Evolutionary conservation across 768 basidiomycete genomes (phyloP).

Genomic region (Leucosporidium scottii): DNA sequence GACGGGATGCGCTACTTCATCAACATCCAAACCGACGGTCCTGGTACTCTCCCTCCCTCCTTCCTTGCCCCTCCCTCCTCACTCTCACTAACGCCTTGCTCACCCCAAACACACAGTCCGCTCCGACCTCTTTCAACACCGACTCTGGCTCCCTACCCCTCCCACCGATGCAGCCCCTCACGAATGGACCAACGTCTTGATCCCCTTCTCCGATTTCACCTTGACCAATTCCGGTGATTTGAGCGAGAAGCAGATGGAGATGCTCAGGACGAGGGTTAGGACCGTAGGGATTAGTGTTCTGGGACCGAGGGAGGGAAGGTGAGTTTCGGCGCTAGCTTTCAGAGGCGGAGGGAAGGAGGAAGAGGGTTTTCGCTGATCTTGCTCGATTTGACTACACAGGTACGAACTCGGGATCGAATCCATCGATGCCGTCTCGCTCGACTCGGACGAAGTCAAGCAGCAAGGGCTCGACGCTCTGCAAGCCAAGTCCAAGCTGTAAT

Average conservation of each 20-base stretch:
- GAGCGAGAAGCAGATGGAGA: constrained; percentile 57
- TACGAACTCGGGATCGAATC: constrained; percentile 33
- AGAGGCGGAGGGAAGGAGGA: neutral
- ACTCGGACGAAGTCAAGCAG: neutral
- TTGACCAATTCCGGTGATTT: constrained; percentile 48
- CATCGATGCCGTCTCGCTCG: constrained; percentile 24
- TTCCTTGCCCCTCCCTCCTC: neutral
- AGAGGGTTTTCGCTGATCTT: neutral
- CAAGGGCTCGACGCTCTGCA: too few relatives aligned
- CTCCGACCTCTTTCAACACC: constrained; percentile 90
- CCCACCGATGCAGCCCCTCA: constrained; percentile 34
- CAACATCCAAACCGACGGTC: constrained; percentile 82
- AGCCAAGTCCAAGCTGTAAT: too few relatives aligned
- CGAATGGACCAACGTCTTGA: constrained; percentile 73
- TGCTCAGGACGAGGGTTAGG: constrained; percentile 66
- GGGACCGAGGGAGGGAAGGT: constrained; percentile 41
- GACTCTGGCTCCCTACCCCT: constrained; percentile 62
- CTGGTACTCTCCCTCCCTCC: constrained; percentile 33
- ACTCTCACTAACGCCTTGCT: neutral
- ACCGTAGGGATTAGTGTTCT: constrained; percentile 81
- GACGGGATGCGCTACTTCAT: constrained; percentile 75
- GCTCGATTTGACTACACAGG: neutral
- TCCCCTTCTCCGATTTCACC: constrained; percentile 60
- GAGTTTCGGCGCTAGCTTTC: neutral
- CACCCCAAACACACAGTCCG: constrained; percentile 50